phyloP scores from a whole-genome alignment of 805 yeast genomes.

The Schwanniomyces yamadae region DNA sequence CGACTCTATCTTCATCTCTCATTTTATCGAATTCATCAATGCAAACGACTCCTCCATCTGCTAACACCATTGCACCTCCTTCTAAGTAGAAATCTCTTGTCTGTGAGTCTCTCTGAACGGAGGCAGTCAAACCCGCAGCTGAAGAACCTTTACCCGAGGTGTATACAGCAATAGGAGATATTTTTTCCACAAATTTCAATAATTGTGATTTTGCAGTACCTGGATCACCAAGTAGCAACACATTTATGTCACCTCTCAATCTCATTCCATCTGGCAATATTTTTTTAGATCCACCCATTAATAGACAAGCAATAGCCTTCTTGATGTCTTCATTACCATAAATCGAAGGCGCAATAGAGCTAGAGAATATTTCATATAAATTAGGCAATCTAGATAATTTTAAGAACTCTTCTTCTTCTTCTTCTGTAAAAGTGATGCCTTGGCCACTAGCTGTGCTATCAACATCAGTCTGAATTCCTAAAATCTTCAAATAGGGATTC shows the following conservation, averaged over 20 bases:
- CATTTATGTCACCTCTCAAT: constrained; percentile 95
- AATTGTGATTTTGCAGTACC: constrained; percentile 98
- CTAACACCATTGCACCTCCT: constrained; percentile 99
- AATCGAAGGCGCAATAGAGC: constrained; percentile 93
- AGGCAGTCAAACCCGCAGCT: constrained; percentile 98
- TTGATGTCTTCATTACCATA: constrained; percentile 93
- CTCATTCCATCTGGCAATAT: constrained; percentile 94
- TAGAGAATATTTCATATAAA: constrained; percentile 79
- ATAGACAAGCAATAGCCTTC: constrained; percentile 85
- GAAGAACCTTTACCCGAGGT: constrained; percentile 99
- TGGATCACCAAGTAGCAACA: constrained; percentile 91
- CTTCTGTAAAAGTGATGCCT: constrained; percentile 70
- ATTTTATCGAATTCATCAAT: constrained; percentile 98
- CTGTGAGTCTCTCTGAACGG: constrained; percentile 87
- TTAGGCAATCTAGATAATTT: constrained; percentile 79
- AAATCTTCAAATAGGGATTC: constrained; percentile 82
- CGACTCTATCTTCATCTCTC: constrained; percentile 98
- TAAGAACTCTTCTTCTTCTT: constrained; percentile 90
- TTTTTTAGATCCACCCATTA: constrained; percentile 94
- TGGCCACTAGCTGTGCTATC: constrained; percentile 64
- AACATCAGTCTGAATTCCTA: constrained; percentile 85
- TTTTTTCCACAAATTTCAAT: constrained; percentile 91
- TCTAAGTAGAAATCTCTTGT: constrained; percentile 93
- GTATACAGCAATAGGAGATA: constrained; percentile 90
- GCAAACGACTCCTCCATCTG: constrained; percentile 99